Evolutionary conservation across 805 yeast genomes (phyloP), one percentile per base, ranked within the genome.

Genomic region (Hanseniaspora lachancei): DNA sequence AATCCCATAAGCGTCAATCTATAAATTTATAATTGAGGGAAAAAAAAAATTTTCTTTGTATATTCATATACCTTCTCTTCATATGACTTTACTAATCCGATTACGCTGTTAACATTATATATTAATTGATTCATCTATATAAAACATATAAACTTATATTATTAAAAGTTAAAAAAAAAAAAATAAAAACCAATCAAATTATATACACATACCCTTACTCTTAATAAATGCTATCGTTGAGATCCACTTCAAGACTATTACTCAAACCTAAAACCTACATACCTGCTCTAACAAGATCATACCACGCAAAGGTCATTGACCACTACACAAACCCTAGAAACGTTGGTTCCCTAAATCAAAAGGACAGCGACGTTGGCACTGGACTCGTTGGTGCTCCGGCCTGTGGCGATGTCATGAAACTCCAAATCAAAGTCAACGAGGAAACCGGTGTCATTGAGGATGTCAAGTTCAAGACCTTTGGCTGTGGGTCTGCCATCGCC

Each of bases 331-430:
- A 91, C 73, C 98, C 98, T 59, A 80, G 98, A 70, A 93, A 93
- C 67, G 97, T 93, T 29, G 98, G 98, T 18, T 79, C 96, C 6
- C 72, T 93, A 70, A 88, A 89, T 71, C 89, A 89, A 71, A 76
- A 75, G 55, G 77, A 79, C 58, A 65, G 72, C 18, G 79, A 81
- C 62, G 97, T 93, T 13, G 98, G 98, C 46, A 93, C 97, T 0
- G 98, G 98, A 0, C 77, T 93, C 47, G 98, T 93, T 16, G 98
- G 98, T 57, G 97, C 98, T 0, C 97, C 98, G 55, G 98, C 98
- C 0, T 93, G 98, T 73, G 98, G 98, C 56, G 98, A 93, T 74
- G 98, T 93, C 47, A 93, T 93, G 96, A 84, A 95, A 72, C 77
- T 93, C 61, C 97, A 93, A 70, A 93, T 93, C 65, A 81, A 89